Base-by-base conservation (phyloP, 2,329 filamentous ascomycete genomes). In the Nemania sp. region DNA sequence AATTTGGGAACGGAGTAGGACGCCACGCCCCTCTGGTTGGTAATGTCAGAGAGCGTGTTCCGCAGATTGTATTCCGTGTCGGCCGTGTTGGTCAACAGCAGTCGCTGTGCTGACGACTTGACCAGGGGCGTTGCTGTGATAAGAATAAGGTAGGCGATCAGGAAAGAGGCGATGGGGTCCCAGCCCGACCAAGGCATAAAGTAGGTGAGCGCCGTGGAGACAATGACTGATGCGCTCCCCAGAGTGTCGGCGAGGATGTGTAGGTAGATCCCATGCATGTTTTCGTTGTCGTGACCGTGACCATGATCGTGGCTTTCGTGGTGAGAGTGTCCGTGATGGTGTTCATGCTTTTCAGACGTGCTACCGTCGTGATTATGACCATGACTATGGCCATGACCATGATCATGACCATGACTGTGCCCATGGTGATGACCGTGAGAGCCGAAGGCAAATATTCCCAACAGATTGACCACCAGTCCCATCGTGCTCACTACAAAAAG, bases 181-280 rank as follows among this genome's bases (percentile, higher is more conserved):
- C 94, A 99, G 21, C 94, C 92, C 6, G 91, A 85, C 92, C 94
- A 98, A 15, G 90, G 90, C 72, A 91, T 90, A 69, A 91, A 88
- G 72, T 96, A 89, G 0, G 96, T 96, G 20, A 98, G 81, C 0
- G 91, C 79, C 0, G 95, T 99, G 7, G 92, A 97, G 35, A 92
- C 86, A 63, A 99, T 97, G 49, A 99, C 95, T 1, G 95, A 95
- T 1, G 93, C 90, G 56, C 93, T 97, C 25, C 95, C 95, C 32
- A 98, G 87, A 0, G 95, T 96, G 73, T 99, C 95, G 5, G 95
- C 95, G 29, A 98, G 82, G 52, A 99, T 91, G 72, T 99, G 95
- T 18, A 99, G 81, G 76, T 96, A 99, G 67, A 99, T 98, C 12
- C 95, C 95, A 69, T 95, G 79, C 93, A 99, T 97, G 73, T 99